A percentile compares a stretch with the other conserved stretches of the same genome.
phyloP scores from a whole-genome alignment of 192 early-diverging fungal species.

The Coemansia sp. region DNA sequence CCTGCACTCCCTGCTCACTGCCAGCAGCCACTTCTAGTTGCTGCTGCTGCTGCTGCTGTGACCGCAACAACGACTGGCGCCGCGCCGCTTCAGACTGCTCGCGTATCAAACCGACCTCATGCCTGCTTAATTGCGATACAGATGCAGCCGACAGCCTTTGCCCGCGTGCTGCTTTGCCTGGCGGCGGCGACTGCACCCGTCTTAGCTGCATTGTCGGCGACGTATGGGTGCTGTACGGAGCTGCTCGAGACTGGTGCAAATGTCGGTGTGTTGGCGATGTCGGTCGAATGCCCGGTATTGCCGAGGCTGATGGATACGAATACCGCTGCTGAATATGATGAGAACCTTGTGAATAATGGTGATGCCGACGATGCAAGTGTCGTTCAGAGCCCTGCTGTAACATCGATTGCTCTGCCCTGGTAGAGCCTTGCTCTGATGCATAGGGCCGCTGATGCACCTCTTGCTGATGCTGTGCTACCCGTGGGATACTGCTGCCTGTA shows the following conservation, averaged over 20 bases:
- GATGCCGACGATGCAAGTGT: background rate
- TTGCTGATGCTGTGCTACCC: constrained; percentile 7
- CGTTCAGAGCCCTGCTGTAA: background rate
- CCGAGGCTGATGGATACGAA: background rate
- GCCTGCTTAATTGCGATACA: background rate
- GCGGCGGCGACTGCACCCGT: constrained; percentile 3
- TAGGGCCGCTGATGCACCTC: constrained; percentile 7
- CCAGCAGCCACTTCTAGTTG: background rate
- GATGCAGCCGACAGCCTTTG: background rate
- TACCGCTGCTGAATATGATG: constrained; percentile 3
- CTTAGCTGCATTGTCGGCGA: constrained; percentile 1
- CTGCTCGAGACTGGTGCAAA: constrained; percentile 10
- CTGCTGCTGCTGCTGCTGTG: background rate
- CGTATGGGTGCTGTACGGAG: constrained; percentile 14
- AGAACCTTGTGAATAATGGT: background rate
- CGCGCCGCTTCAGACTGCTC: background rate
- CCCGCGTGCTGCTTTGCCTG: background rate
- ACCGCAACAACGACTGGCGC: background rate
- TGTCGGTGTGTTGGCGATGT: background rate
- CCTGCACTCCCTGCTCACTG: constrained; percentile 4
- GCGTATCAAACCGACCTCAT: too few species aligned
- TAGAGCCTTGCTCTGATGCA: constrained; percentile 6
- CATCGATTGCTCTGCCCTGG: constrained; percentile 4
- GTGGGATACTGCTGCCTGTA: constrained; percentile 6
- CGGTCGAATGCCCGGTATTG: background rate